These are phyloP conservation scores for Macadamia integrifolia DNA, from an alignment of 164 flowering plant species.

Conservation along the genomic window DNA sequence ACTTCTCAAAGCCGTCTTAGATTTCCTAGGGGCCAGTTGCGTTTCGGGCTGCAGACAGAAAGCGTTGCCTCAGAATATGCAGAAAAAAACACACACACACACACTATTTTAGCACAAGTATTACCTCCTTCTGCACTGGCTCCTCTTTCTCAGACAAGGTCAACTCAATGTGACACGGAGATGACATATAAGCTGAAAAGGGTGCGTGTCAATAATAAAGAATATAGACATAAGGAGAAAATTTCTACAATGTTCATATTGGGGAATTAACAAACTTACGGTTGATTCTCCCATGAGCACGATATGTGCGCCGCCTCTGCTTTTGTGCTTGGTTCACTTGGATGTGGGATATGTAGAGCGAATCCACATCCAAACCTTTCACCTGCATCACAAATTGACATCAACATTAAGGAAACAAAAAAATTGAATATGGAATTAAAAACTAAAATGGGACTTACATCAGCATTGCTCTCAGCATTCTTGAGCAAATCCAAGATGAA, in stretches of 20 bases:
- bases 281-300: slow-evolving; percentile 90
- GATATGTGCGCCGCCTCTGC: slow-evolving; percentile 82
- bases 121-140: slow-evolving; percentile 80
- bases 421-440: neutral
- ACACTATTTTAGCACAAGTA: neutral
- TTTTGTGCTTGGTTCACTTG: slow-evolving; percentile 90
- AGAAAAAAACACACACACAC: too few species aligned
- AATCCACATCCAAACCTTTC: slow-evolving; percentile 83
- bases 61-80: neutral
- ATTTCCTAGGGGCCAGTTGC: slow-evolving; percentile 59
- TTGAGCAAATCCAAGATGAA: slow-evolving; percentile 82
- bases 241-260: too few species aligned
- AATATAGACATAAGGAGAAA: neutral
- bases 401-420: neutral
- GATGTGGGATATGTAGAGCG: slow-evolving; percentile 66
- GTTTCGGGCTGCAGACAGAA: slow-evolving; percentile 56
- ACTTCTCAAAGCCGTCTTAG: slow-evolving; percentile 43
- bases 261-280: slow-evolving; percentile 35
- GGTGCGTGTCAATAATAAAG: too few species aligned
- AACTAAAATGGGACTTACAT: slow-evolving; percentile 32
- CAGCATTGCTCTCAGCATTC: slow-evolving; percentile 98
- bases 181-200: slow-evolving; percentile 81
- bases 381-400: slow-evolving; percentile 30
- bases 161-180: slow-evolving; percentile 92
- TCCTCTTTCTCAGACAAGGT: slow-evolving; percentile 85